phyloP scores from a whole-genome alignment of 306 rosid species.

The Oxytropis ochrocephala region DNA sequence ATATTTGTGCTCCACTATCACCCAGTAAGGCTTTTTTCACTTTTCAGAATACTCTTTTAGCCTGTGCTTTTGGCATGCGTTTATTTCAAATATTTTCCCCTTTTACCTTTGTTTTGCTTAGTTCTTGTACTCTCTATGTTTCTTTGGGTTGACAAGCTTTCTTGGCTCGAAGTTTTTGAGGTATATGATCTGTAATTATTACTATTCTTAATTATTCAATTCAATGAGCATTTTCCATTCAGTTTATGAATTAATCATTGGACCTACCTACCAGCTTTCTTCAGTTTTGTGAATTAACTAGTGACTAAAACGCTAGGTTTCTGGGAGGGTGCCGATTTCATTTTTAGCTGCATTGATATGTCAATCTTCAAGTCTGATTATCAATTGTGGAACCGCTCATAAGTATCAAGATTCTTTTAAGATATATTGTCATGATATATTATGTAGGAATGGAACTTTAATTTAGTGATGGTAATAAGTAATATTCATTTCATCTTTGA shows the following conservation, averaged over 20 bases:
- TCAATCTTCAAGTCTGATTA: not conserved
- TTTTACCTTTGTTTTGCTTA: too few species aligned
- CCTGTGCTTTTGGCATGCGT: too few species aligned
- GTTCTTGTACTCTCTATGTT: too few species aligned
- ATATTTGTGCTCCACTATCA: too few species aligned
- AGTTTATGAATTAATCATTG: too few species aligned
- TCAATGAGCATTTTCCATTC: not conserved
- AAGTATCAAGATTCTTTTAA: too few species aligned
- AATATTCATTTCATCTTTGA: not conserved
- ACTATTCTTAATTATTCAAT: not conserved
- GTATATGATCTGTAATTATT: too few species aligned
- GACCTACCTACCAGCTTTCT: not conserved
- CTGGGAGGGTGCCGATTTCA: not conserved
- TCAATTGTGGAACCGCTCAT: not conserved
- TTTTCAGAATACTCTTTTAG: not conserved
- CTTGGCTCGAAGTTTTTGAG: too few species aligned
- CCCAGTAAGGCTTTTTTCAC: not conserved
- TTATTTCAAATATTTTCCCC: too few species aligned
- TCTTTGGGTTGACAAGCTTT: too few species aligned
- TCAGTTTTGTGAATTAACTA: not conserved
- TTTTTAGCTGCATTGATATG: not conserved
- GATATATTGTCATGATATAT: not conserved
- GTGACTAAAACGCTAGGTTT: not conserved
- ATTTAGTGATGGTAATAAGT: not conserved
- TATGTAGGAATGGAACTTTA: not conserved